Evolutionary conservation across 179 eudicot species (phyloP).

Genomic region (Patellifolia procumbens): DNA sequence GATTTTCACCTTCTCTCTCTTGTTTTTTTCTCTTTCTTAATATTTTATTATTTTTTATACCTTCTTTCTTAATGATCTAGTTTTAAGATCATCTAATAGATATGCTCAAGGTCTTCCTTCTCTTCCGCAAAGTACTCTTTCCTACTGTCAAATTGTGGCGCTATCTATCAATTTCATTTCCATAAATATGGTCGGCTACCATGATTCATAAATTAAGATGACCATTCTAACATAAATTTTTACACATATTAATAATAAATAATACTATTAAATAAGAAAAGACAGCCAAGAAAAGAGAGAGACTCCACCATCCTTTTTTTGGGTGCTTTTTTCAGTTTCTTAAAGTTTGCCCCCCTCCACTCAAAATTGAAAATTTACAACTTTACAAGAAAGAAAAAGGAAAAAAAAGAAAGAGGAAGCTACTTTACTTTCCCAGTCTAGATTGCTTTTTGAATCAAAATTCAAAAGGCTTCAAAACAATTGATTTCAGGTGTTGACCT

Average conservation of each 20-base stretch:
- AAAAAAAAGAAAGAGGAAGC: not conserved
- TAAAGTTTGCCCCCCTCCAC: not conserved
- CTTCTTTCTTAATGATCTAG: no score
- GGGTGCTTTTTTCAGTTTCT: not conserved
- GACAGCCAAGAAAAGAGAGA: not conserved
- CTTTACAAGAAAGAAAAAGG: not conserved
- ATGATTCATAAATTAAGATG: not conserved
- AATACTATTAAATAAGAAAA: no score
- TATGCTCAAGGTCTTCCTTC: no score
- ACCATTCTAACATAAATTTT: not conserved
- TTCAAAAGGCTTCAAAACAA: not conserved
- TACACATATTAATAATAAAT: no score
- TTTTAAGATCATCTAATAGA: no score
- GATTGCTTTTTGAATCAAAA: not conserved
- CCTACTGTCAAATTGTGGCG: no score
- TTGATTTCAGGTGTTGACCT: constrained; percentile 15
- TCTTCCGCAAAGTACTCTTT: no score
- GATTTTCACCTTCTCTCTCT: no score
- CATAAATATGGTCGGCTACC: not conserved
- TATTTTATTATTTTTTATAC: no score
- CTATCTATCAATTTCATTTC: no score
- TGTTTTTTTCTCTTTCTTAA: no score
- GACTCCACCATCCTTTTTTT: no score
- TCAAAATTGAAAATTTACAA: not conserved
- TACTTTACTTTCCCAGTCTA: constrained; percentile 7